phyloP scores from a whole-genome alignment of 495 filamentous ascomycete genomes.

The Talaromyces adpressus region DNA sequence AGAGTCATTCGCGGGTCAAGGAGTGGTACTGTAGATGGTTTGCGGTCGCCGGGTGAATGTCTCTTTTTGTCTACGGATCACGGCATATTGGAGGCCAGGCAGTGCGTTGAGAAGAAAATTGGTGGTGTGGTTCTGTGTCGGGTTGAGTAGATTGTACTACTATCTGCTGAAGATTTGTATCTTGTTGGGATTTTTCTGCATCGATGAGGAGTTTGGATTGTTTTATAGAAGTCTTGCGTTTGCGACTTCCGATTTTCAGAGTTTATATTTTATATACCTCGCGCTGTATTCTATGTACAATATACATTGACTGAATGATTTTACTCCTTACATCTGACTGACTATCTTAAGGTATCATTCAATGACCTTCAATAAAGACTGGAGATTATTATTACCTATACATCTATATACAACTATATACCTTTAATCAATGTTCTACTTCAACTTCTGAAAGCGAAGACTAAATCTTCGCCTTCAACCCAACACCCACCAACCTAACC shows the following conservation, averaged over 20 bases:
- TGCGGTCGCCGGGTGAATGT: constrained; percentile 75
- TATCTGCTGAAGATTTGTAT: neutral
- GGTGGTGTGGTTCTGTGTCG: constrained; percentile 81
- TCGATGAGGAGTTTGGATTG: constrained; percentile 7
- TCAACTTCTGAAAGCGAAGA: neutral
- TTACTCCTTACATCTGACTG: too few species aligned
- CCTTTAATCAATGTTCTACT: too few species aligned
- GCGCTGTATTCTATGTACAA: constrained; percentile 8
- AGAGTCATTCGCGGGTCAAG: constrained; percentile 59
- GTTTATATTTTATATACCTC: constrained; percentile 1
- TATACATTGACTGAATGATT: neutral
- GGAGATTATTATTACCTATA: neutral
- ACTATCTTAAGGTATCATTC: too few species aligned
- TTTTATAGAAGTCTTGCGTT: constrained; percentile 5
- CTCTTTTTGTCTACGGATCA: constrained; percentile 72
- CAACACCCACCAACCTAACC: neutral
- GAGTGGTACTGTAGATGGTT: constrained; percentile 56
- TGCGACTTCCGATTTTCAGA: neutral
- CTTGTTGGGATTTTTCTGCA: constrained; percentile 7
- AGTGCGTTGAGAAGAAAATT: constrained; percentile 77
- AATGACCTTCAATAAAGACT: neutral
- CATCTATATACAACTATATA: neutral
- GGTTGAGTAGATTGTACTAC: constrained; percentile 32
- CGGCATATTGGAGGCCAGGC: constrained; percentile 78
- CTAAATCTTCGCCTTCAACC: neutral